Evolutionary conservation across 495 filamentous ascomycete species (phyloP), one percentile per base, ranked within the genome.

Genomic region (Aspergillus nanangensis): DNA sequence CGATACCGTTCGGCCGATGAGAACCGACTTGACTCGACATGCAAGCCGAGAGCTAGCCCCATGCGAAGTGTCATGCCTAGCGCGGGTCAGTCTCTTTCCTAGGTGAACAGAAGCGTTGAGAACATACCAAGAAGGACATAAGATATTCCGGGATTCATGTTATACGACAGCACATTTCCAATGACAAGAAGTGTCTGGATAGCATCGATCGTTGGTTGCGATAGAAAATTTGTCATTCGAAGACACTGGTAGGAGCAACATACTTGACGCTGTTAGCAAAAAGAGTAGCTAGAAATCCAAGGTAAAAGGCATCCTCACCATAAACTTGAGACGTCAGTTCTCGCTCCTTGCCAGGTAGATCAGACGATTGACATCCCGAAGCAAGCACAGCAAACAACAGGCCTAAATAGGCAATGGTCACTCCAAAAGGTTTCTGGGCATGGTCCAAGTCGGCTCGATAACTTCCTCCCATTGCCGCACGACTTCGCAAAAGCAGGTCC

Each of bases 311-410:
- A 32, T 24, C 34, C 62, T 41, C 63, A 78, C 75, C 65, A 53
- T 80, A 81, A 31, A 81, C 77, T 47, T 81, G 78, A 0, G 77
- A 81, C 5, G 74, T 79, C 48, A 79, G 57, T 47, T 80, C 76
- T 42, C 76, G 46, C 44, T 83, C 77, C 54, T 76, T 78, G 27
- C 72, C 67, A 10, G 84, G 79, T 5, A 85, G 72, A 52, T 83
- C 80, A 3, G 86, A 86, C 41, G 84, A 90, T 59, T 93, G 88
- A n/a, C 83, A 86, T 13, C 86, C 87, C 23, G 87, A 87, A 0
- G 86, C 88, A 20, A 93, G 71, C 0, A 88, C 81, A 4, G 86
- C 86, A 61, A 92, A 92, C 5, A 92, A 67, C 19, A 90, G 73
- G 8, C 85, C 84, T 8, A 91, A 56, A 57, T 72, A 81, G 1